Conservation (phyloP, 1,139 yeast species). For the Blastobotrys aristatus region DNA sequence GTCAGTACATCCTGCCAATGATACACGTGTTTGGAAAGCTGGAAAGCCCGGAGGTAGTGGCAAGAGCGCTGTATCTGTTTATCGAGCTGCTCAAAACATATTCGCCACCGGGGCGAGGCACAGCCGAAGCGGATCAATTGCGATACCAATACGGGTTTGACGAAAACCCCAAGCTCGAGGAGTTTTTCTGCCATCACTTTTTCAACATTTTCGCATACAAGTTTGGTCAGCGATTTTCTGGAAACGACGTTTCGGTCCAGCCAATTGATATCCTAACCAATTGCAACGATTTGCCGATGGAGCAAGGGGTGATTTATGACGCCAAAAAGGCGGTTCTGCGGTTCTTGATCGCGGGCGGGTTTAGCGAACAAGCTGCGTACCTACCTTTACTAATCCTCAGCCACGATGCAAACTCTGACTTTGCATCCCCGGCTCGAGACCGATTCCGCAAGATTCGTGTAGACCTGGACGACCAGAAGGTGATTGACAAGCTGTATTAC, state of each 20-base stretch:
- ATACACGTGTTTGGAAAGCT: neutral
- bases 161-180: conserved; percentile 36
- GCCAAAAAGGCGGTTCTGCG: conserved; percentile 16
- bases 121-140: conserved; percentile 41
- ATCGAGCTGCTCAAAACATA: conserved; percentile 50
- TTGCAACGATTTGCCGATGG: neutral
- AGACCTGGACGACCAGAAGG: conserved; percentile 13
- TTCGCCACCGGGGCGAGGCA: conserved; percentile 47
- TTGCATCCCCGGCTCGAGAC: conserved; percentile 42
- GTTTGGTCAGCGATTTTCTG: neutral
- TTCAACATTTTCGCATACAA: conserved; percentile 45
- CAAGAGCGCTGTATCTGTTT: conserved; percentile 59
- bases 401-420: conserved; percentile 51
- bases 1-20: neutral
- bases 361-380: conserved; percentile 37
- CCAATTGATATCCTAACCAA: neutral
- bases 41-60: conserved; percentile 21
- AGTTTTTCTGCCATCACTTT: conserved; percentile 44
- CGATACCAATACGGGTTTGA: conserved; percentile 29
- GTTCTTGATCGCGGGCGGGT: conserved; percentile 38
- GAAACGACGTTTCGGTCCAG: neutral
- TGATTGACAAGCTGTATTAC: conserved; percentile 43
- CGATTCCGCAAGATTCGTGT: conserved; percentile 1
- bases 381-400: conserved; percentile 54
- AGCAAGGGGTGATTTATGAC: neutral